Conservation (phyloP, 768 basidiomycete species). For the Panellus pusillus region DNA sequence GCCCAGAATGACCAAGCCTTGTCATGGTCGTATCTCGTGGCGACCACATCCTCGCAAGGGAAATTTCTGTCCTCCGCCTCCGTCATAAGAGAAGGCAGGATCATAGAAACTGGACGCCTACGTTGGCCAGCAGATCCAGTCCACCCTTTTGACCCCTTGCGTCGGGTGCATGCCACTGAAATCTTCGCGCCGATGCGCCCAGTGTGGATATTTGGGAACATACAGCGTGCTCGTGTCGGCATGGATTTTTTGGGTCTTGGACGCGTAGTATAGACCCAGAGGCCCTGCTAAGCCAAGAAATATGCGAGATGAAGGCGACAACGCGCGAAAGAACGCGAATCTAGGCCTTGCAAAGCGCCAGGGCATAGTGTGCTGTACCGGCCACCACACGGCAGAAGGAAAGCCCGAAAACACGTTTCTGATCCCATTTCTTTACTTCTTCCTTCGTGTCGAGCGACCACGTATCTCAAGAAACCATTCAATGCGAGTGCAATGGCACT, state of each 20-base stretch:
- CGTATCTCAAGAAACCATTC: too few relatives aligned
- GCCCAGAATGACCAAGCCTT: constrained; percentile 17
- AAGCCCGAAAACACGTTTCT: too few relatives aligned
- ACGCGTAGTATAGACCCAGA: constrained; percentile 5
- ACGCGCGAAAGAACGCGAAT: neutral
- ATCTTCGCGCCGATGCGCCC: neutral
- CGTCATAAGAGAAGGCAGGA: neutral
- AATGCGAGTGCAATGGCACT: too few relatives aligned
- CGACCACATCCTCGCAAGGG: constrained; percentile 11
- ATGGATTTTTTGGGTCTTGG: neutral
- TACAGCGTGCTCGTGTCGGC: neutral
- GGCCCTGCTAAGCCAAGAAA: constrained; percentile 8
- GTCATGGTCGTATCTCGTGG: neutral
- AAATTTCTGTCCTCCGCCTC: constrained; percentile 1
- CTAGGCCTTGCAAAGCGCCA: constrained; percentile 2
- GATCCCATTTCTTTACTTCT: too few relatives aligned
- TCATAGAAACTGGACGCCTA: neutral
- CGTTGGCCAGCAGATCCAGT: constrained; percentile 6
- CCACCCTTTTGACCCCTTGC: constrained; percentile 1
- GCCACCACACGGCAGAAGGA: too few relatives aligned
- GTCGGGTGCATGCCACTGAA: neutral
- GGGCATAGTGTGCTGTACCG: constrained; percentile 1
- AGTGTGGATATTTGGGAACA: neutral
- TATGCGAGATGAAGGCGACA: neutral
- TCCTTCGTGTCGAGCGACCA: too few relatives aligned